A percentile compares a stretch with the other conserved stretches of the same genome.
Evolutionary conservation across 2,329 filamentous ascomycete genomes (phyloP).

Genomic region (Exophiala alcalophila): DNA sequence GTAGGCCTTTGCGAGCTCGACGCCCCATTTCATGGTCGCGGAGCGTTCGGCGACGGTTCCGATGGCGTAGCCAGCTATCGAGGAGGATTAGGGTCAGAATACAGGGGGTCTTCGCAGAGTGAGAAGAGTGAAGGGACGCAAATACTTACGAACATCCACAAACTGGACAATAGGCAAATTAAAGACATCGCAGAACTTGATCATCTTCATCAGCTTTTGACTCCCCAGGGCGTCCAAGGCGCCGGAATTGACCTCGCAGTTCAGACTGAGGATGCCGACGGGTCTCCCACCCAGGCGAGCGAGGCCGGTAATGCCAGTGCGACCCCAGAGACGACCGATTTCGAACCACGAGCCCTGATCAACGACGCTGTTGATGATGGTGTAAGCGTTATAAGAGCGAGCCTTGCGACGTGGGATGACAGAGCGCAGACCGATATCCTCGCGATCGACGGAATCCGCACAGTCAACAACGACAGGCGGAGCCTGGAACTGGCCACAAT

Average conservation of each 20-base stretch:
- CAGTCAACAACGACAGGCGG: constrained; percentile 50
- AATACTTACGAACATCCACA: constrained; percentile 53
- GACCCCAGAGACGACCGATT: constrained; percentile 62
- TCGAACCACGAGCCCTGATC: constrained; percentile 60
- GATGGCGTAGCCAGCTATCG: constrained; percentile 58
- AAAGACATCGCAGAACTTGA: constrained; percentile 64
- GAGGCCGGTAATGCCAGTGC: constrained; percentile 59
- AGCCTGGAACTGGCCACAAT: constrained; percentile 51
- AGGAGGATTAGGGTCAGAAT: constrained; percentile 1
- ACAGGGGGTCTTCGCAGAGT: background rate
- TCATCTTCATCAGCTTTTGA: constrained; percentile 59
- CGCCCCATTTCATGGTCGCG: constrained; percentile 63
- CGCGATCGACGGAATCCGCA: constrained; percentile 51
- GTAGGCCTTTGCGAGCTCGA: constrained; percentile 60
- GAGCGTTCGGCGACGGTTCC: constrained; percentile 61
- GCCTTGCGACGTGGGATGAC: constrained; percentile 58
- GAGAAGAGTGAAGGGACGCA: background rate
- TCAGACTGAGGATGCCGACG: constrained; percentile 58
- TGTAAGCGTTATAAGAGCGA: constrained; percentile 59
- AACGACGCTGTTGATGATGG: constrained; percentile 57
- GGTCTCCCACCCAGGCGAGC: constrained; percentile 57
- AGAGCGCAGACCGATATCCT: constrained; percentile 50
- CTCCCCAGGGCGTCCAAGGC: constrained; percentile 60
- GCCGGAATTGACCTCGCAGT: constrained; percentile 61
- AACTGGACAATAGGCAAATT: constrained; percentile 64